A percentile compares a stretch with the other conserved stretches of the same genome.
phyloP scores from a whole-genome alignment of 139 green algal genomes.

The Micractinium sp. region DNA sequence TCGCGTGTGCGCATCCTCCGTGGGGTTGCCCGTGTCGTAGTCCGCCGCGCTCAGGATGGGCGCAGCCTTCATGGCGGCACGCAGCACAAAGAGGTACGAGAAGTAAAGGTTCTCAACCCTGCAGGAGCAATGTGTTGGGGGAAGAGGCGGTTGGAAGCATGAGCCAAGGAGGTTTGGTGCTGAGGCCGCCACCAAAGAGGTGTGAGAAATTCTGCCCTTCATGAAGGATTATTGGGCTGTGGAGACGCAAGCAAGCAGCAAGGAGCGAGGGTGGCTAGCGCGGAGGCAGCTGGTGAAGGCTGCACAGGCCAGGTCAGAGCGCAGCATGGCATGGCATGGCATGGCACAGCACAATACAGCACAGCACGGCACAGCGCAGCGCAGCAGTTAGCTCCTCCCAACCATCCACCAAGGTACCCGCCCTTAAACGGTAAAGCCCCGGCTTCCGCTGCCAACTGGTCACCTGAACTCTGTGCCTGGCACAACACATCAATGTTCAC shows the following conservation, averaged over 20 bases:
- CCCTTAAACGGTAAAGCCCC: no score
- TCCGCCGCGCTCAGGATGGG: conserved; percentile 67
- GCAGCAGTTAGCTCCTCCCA: no score
- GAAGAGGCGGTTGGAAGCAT: no score
- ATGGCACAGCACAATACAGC: not conserved
- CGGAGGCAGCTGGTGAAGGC: no score
- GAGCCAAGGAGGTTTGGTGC: no score
- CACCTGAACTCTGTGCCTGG: no score
- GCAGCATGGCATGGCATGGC: conserved; percentile 61
- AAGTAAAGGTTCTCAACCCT: conserved; percentile 96
- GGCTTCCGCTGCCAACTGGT: no score
- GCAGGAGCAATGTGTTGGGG: no score
- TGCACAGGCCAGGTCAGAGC: no score
- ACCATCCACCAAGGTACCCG: no score
- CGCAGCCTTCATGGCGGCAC: conserved; percentile 83
- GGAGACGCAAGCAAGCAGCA: not conserved
- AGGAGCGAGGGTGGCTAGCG: no score
- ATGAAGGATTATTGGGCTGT: not conserved
- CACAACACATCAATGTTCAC: not conserved
- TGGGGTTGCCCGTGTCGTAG: conserved; percentile 69
- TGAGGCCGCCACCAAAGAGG: not conserved
- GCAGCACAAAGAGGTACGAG: conserved; percentile 91
- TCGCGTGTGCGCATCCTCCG: conserved; percentile 71
- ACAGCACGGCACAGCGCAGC: not conserved
- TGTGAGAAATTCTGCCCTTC: not conserved